Evolutionary conservation across 1,139 yeast species (phyloP), one percentile per base, ranked within the genome.

Genomic region (Dujonia santamariae): DNA sequence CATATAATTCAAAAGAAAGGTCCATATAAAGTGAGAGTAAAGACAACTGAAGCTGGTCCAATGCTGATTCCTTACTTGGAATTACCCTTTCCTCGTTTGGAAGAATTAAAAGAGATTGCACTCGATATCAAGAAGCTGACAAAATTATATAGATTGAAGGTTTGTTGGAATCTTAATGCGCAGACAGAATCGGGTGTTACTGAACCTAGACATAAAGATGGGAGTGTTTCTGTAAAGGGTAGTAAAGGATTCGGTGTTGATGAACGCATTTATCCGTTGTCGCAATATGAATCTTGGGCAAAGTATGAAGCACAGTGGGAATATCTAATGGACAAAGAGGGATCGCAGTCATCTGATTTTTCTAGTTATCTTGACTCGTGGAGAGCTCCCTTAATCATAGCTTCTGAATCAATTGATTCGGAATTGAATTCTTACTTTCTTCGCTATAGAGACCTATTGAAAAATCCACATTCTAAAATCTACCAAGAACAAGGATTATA

Each of bases 291-390:
- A 30, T 32, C 47, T n/a, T 45, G 56, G 34, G 60, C 54, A 3
- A 42, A 41, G n/a, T 47, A 48, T 22, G 72, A 67, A 37, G 64
- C 59, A 1, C 30, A 46, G 3, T 68, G 71, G 72, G 78, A 71
- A 38, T 25, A 32, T n/a, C 31, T 47, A 29, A 38, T 39, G 25
- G 23, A 32, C n/a, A n/a, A 54, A 25, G 36, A 33, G 13, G 22
- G 24, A 8, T 39, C 53, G 9, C 70, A 64, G 40, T 19, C 35
- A 2, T 29, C 12, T 7, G 27, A 13, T 9, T 13, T 19, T 6
- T 9, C 27, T 5, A 14, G 7, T 5, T 26, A 12, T 21, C 7
- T 31, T n/a, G 9, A 14, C 18, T 19, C 41, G 13, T 67, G 71
- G 71, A 39, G 41, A 9, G 47, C 43, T 18, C 47, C 50, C 5